A percentile compares a stretch with the other conserved stretches of the same genome.
Evolutionary conservation across 139 green algal genomes (phyloP).

Genomic region (Micractinium conductrix): DNA sequence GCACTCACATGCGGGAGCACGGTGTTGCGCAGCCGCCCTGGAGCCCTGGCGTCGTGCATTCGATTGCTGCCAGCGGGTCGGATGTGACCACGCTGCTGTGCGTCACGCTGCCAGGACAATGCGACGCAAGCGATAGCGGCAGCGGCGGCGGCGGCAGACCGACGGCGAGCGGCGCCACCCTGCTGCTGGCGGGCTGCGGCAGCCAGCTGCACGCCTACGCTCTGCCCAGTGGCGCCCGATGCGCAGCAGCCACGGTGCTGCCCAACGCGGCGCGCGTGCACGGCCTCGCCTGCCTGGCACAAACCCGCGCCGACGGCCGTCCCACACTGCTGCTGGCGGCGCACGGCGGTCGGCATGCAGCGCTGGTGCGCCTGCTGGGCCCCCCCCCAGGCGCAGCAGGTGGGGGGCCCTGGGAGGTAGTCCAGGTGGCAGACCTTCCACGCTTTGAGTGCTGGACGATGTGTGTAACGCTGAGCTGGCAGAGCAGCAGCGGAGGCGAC

Average conservation of each 20-base stretch:
- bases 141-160: background rate
- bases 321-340: conserved; percentile 27
- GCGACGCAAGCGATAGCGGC: background rate
- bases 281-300: conserved; percentile 19
- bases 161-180: no score
- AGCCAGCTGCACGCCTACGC: conserved; percentile 41
- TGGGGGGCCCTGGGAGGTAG: conserved; percentile 9
- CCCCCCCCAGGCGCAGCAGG: background rate
- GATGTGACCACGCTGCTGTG: conserved; percentile 24
- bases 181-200: conserved; percentile 33
- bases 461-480: conserved; percentile 1
- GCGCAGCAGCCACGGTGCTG: conserved; percentile 12
- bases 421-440: background rate
- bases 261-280: conserved; percentile 25
- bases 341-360: conserved; percentile 41
- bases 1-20: no score
- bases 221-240: conserved; percentile 15
- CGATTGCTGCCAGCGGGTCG: background rate
- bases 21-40: no score
- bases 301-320: background rate
- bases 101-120: background rate
- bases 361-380: conserved; percentile 6
- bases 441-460: conserved; percentile 31
- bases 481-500: background rate
- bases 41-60: no score